Percentiles rank a stretch among this genome's conserved stretches.
These are phyloP conservation scores for Truncatella angustata DNA, from an alignment of 2,329 filamentous ascomycete species.

Conservation along the genomic window DNA sequence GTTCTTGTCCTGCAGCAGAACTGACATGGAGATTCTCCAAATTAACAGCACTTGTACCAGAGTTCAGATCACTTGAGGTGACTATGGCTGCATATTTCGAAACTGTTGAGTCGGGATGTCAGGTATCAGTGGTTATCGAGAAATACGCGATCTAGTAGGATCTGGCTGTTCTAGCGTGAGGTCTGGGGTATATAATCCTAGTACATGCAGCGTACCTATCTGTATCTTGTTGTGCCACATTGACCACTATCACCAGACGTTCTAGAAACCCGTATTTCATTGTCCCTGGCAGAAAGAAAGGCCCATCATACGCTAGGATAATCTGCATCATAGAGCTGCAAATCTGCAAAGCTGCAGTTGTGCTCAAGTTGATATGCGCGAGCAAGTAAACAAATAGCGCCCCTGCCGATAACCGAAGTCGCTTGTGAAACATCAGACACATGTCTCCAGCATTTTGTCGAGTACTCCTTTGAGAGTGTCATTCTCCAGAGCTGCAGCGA, in stretches of 20 bases:
- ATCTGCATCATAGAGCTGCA: no score
- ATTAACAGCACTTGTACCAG: no score
- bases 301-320: no score
- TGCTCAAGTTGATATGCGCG: neutral
- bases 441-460: conserved; percentile 90
- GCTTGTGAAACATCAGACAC: conserved; percentile 45
- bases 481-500: conserved; percentile 93
- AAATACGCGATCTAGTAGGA: neutral
- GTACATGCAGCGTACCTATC: neutral
- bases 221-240: neutral
- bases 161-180: neutral
- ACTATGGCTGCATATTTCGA: no score
- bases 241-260: neutral
- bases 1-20: no score
- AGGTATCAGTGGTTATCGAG: no score
- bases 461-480: conserved; percentile 84
- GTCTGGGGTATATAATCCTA: neutral
- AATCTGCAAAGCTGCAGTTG: neutral
- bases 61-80: no score
- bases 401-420: neutral
- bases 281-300: no score
- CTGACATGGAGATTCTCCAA: no score
- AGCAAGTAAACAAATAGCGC: neutral
- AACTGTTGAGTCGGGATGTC: no score
- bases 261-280: no score